These are phyloP conservation scores for Melaleuca quinquenervia DNA, from an alignment of 345 rosid species.

Conservation along the genomic window DNA sequence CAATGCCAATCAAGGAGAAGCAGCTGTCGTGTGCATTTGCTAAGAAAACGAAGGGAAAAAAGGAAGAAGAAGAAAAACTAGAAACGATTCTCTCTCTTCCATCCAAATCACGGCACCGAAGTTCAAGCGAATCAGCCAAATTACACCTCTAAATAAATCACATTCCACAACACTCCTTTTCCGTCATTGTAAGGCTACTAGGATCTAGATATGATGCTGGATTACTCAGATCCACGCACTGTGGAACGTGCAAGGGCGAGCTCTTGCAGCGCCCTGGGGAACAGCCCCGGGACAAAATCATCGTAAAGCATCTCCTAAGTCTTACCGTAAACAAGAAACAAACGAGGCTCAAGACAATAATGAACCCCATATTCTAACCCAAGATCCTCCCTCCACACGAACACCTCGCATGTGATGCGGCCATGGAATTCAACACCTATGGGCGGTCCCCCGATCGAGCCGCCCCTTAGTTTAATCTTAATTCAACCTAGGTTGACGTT, in stretches of 20 bases:
- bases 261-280: constrained; percentile 4
- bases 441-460: not conserved
- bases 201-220: not conserved
- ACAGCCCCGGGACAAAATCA: constrained; percentile 15
- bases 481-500: not conserved
- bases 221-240: not conserved
- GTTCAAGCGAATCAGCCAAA: not conserved
- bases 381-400: not conserved
- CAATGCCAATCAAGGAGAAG: not conserved
- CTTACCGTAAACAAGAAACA: constrained; percentile 6
- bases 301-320: not conserved
- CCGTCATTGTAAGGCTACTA: not conserved
- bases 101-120: not conserved
- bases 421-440: not conserved
- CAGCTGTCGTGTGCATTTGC: not conserved
- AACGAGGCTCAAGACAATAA: not conserved
- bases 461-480: not conserved
- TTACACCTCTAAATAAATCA: not conserved
- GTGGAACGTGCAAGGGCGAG: not conserved
- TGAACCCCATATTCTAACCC: not conserved
- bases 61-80: not conserved
- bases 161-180: not conserved
- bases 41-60: no score
- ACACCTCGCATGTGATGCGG: not conserved
- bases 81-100: not conserved